Base-by-base conservation (phyloP, 75 land plant species). In the Selaginella tamariscina region DNA sequence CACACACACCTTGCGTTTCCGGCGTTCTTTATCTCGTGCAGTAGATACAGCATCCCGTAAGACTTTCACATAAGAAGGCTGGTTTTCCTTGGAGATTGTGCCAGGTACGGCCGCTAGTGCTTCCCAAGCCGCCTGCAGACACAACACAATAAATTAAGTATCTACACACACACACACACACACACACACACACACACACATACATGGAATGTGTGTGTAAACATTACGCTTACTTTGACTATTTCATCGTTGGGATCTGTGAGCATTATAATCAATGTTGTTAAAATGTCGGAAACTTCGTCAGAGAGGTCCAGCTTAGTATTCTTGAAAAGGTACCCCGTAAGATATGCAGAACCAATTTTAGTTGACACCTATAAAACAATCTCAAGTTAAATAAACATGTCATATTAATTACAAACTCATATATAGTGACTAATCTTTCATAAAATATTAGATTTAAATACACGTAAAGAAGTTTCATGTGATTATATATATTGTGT, bases 31-130 rank as follows among this genome's bases (percentile, higher is more conserved):
- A 64, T 91, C 97, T 82, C 89, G 83, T 20, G 99, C 83, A 31
- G 99, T 91, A 8, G 99, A 95, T 18, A 95, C 87, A 26, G 99
- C 96, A 86, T 91, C 99, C 56, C 99, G 89, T 0, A 91, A 86
- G 63, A 84, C 30, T 75, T 91, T 95, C 0, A 95, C 79, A 75
- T 85, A 84, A 33, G 86, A 75, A 56, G 99, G 97, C 44, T 87
- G 80, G 13, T 82, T 68, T 70, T 95, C 97, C 67, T 95, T 91
- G 15, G 89, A 84, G 62, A 95, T 66, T 11, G 97, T 85, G 5
- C 79, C 81, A 65, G 80, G 73, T 39, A 95, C 97, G 69, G 83
- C 81, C 65, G 80, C 84, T 32, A 95, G 75, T 65, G 97, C 99
- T 77, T 95, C 97, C 99, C 99, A 95, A 21, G 87, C 83, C 73